phyloP scores from a whole-genome alignment of 1,284 basidiomycete species.

The Meira nashicola region DNA sequence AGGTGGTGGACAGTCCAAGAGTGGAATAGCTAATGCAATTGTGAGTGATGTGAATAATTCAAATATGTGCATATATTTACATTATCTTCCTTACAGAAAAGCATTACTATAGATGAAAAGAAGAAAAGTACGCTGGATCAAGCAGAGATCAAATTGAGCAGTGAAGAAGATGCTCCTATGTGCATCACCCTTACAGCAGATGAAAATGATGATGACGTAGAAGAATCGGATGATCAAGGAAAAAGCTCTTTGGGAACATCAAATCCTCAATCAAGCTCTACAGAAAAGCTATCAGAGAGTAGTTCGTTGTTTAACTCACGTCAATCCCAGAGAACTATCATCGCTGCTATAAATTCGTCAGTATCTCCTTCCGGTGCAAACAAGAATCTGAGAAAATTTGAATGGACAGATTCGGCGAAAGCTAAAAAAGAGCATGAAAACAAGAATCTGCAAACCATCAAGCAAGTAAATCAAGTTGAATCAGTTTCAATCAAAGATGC shows the following conservation, averaged over 20 bases:
- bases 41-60: slow-evolving; percentile 21
- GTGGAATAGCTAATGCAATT: slow-evolving; percentile 44
- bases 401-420: slow-evolving; percentile 16
- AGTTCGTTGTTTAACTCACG: too few species aligned
- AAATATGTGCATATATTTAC: not conserved
- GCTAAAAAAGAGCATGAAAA: slow-evolving; percentile 3
- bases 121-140: slow-evolving; percentile 8
- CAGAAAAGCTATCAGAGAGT: too few species aligned
- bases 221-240: slow-evolving; percentile 11
- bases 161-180: slow-evolving; percentile 50
- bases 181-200: slow-evolving; percentile 33
- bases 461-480: slow-evolving; percentile 9
- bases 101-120: slow-evolving; percentile 8
- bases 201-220: slow-evolving; percentile 2
- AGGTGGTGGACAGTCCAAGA: slow-evolving; percentile 45
- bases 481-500: slow-evolving; percentile 33
- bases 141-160: slow-evolving; percentile 30
- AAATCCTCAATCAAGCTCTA: too few species aligned
- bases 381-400: slow-evolving; percentile 36
- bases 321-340: slow-evolving; percentile 11
- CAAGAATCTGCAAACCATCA: slow-evolving; percentile 11
- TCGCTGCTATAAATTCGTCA: slow-evolving; percentile 43
- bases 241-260: not conserved
- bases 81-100: slow-evolving; percentile 8
- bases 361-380: slow-evolving; percentile 27